Conservation (phyloP, 2,329 filamentous ascomycete genomes). For the Stemphylium beticola region DNA sequence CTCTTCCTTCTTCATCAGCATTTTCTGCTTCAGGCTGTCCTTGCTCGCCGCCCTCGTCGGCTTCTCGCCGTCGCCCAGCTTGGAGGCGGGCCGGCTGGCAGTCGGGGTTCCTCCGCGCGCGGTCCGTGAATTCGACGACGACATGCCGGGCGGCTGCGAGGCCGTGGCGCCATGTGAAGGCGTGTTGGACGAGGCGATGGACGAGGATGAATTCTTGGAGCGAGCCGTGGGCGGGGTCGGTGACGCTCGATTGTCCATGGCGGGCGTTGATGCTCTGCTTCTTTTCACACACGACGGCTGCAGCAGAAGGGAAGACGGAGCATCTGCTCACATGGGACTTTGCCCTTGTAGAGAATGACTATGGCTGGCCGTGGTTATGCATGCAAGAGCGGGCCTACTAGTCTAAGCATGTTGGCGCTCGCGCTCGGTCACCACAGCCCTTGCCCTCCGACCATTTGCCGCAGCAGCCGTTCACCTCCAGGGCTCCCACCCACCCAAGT, state of each 20-base stretch:
- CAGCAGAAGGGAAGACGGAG: conserved; percentile 15
- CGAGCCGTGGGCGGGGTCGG: conserved; percentile 42
- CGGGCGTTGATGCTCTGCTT: conserved; percentile 17
- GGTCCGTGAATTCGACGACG: conserved; percentile 35
- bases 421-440: conserved; percentile 14
- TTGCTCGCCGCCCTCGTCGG: conserved; percentile 43
- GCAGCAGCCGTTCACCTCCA: conserved; percentile 17
- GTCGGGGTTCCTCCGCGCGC: conserved; percentile 37
- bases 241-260: conserved; percentile 42
- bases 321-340: conserved; percentile 29
- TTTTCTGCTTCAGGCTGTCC: conserved; percentile 50
- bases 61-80: conserved; percentile 38
- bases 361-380: conserved; percentile 18
- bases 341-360: conserved; percentile 19
- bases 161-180: conserved; percentile 28
- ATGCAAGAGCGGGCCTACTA: conserved; percentile 17
- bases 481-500: conserved; percentile 1
- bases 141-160: conserved; percentile 27
- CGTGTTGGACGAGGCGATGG: conserved; percentile 35
- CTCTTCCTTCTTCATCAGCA: conserved; percentile 44
- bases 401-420: conserved; percentile 15
- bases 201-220: conserved; percentile 36
- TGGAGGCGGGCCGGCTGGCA: conserved; percentile 35
- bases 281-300: conserved; percentile 20
- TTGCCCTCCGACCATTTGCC: conserved; percentile 20